Conservation (phyloP, 192 early-diverging fungal genomes). For the Podila minutissima region DNA sequence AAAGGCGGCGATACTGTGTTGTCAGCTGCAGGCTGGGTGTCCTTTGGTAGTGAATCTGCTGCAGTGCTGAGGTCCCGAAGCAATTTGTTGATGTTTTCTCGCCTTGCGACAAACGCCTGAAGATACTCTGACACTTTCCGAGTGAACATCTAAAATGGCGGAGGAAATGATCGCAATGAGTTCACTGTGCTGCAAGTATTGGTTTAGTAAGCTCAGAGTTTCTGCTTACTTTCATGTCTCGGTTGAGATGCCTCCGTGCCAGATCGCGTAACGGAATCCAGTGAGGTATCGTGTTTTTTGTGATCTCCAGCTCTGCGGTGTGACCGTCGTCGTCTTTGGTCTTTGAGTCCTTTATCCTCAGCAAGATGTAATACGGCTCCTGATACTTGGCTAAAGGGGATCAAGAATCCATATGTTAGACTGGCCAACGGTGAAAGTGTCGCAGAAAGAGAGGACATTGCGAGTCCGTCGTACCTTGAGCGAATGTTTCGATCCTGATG, state of each 20-base stretch:
- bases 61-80: conserved; percentile 3
- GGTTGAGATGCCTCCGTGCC: conserved; percentile 51
- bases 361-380: conserved; percentile 61
- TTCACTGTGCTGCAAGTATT: neutral
- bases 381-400: conserved; percentile 39
- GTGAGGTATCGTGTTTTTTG: conserved; percentile 60
- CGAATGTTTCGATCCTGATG: conserved; percentile 62
- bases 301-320: conserved; percentile 11
- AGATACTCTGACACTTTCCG: conserved; percentile 29
- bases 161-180: no score
- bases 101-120: conserved; percentile 18
- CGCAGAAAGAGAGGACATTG: no score
- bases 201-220: neutral
- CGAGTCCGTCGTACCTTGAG: conserved; percentile 38
- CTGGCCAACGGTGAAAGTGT: no score
- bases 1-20: neutral
- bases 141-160: conserved; percentile 18
- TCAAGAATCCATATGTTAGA: neutral
- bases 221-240: conserved; percentile 51
- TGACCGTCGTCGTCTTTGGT: neutral
- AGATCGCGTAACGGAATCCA: conserved; percentile 55
- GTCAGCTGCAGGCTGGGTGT: neutral
- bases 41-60: neutral
- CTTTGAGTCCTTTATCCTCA: conserved; percentile 7
- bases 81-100: conserved; percentile 17